Percentiles rank a stretch among this genome's conserved stretches.
phyloP scores from a whole-genome alignment of 495 filamentous ascomycete species.

The Trichocladium uniseriatum region DNA sequence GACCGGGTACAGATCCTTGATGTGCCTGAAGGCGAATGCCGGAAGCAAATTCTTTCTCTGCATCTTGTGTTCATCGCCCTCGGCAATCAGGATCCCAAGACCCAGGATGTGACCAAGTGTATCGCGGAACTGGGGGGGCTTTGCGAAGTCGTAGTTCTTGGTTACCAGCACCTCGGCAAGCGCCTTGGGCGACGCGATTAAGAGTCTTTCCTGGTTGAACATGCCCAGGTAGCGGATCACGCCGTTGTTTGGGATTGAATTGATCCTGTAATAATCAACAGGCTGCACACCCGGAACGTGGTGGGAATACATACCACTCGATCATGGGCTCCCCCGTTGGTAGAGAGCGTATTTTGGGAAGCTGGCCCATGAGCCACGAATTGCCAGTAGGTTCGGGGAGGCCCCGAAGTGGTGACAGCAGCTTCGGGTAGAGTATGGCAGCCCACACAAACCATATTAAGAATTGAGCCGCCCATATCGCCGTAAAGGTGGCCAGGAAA shows the following conservation, averaged over 20 bases:
- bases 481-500: slow-evolving; percentile 19
- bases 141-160: slow-evolving; percentile 71
- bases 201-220: slow-evolving; percentile 62
- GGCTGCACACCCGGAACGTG: not conserved
- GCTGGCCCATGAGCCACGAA: slow-evolving; percentile 47
- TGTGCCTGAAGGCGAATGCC: slow-evolving; percentile 74
- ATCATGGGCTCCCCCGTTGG: slow-evolving; percentile 52
- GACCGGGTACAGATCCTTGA: slow-evolving; percentile 75
- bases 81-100: slow-evolving; percentile 67
- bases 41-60: slow-evolving; percentile 76
- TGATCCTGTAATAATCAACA: slow-evolving; percentile 37
- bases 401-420: slow-evolving; percentile 60
- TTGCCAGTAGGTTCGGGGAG: slow-evolving; percentile 48
- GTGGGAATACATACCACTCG: slow-evolving; percentile 42
- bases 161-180: slow-evolving; percentile 57
- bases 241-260: slow-evolving; percentile 73
- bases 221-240: slow-evolving; percentile 66
- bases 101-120: slow-evolving; percentile 60
- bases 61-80: slow-evolving; percentile 76
- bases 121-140: slow-evolving; percentile 49
- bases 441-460: slow-evolving; percentile 35
- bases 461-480: slow-evolving; percentile 20
- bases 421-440: slow-evolving; percentile 57
- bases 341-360: slow-evolving; percentile 42
- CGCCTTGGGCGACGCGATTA: slow-evolving; percentile 56